Conservation (phyloP, 1,284 basidiomycete genomes). For the Pseudozyma thailandica region DNA sequence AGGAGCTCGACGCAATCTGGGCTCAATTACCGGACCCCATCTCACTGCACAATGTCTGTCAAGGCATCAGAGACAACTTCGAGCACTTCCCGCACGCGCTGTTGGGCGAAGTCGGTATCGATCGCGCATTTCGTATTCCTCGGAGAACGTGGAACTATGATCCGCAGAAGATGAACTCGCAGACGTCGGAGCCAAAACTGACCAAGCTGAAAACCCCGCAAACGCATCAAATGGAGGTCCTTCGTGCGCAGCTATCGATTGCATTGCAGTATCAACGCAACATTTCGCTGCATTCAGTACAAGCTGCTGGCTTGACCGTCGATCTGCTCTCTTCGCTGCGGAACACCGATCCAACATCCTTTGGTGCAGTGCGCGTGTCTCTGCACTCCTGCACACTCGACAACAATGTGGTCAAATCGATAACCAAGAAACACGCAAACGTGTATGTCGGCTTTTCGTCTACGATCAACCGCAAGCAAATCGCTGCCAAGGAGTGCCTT, state of each 20-base stretch:
- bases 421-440: slow-evolving; percentile 54
- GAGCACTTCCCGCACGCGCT: slow-evolving; percentile 51
- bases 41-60: slow-evolving; percentile 34
- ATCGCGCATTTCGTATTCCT: slow-evolving; percentile 61
- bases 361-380: slow-evolving; percentile 45
- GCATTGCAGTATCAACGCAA: slow-evolving; percentile 51
- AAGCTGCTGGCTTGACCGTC: slow-evolving; percentile 53
- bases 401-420: slow-evolving; percentile 46
- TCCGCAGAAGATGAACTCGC: slow-evolving; percentile 8
- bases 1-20: slow-evolving; percentile 44
- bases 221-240: slow-evolving; percentile 56
- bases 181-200: slow-evolving; percentile 18
- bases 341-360: slow-evolving; percentile 25
- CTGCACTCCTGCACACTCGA: slow-evolving; percentile 65
- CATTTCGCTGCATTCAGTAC: slow-evolving; percentile 64
- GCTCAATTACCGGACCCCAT: slow-evolving; percentile 52
- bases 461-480: slow-evolving; percentile 60
- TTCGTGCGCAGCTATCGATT: slow-evolving; percentile 55
- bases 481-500: slow-evolving; percentile 39
- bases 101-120: slow-evolving; percentile 63
- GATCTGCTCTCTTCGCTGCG: slow-evolving; percentile 45
- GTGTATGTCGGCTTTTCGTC: slow-evolving; percentile 63
- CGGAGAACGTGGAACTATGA: slow-evolving; percentile 40
- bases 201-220: slow-evolving; percentile 58
- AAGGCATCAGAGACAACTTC: slow-evolving; percentile 38